Percentiles rank a stretch among this genome's conserved stretches.
Conservation (phyloP, 2,329 filamentous ascomycete species). For the Colletotrichum shisoi region DNA sequence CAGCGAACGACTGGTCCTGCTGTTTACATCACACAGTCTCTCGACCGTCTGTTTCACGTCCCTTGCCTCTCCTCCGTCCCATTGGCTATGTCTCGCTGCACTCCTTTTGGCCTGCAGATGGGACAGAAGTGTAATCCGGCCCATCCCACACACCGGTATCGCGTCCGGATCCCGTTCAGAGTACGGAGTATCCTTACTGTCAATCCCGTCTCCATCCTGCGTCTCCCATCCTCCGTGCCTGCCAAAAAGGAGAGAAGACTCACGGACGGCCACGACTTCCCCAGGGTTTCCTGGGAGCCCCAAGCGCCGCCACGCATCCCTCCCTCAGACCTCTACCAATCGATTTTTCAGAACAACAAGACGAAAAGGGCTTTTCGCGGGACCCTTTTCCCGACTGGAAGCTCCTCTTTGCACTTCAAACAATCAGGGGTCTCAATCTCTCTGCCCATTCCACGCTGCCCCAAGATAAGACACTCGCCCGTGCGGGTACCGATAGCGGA, state of each 20-base stretch:
- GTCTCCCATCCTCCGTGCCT: neutral
- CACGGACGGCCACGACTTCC: conserved; percentile 16
- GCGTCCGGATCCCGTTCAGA: conserved; percentile 19
- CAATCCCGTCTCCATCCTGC: conserved; percentile 24
- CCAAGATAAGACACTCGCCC: conserved; percentile 23
- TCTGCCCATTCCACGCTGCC: neutral
- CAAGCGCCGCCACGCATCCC: conserved; percentile 14
- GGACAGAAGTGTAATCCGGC: conserved; percentile 20
- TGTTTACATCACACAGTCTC: conserved; percentile 27
- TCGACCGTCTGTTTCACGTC: conserved; percentile 41
- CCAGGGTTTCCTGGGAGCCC: conserved; percentile 6
- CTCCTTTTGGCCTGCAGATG: conserved; percentile 40
- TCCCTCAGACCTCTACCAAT: neutral
- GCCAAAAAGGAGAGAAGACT: neutral
- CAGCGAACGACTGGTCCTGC: neutral
- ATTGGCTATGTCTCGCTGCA: conserved; percentile 37
- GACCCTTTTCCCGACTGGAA: conserved; percentile 5
- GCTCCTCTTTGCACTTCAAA: neutral
- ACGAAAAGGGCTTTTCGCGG: conserved; percentile 2
- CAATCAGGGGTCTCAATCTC: neutral
- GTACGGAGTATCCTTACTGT: conserved; percentile 29
- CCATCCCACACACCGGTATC: conserved; percentile 12
- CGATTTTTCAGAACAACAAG: conserved; percentile 18
- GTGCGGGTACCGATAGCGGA: neutral
- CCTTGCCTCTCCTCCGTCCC: conserved; percentile 15